phyloP scores from a whole-genome alignment of 2,329 filamentous ascomycete species.

The Trichoderma asperellum region DNA sequence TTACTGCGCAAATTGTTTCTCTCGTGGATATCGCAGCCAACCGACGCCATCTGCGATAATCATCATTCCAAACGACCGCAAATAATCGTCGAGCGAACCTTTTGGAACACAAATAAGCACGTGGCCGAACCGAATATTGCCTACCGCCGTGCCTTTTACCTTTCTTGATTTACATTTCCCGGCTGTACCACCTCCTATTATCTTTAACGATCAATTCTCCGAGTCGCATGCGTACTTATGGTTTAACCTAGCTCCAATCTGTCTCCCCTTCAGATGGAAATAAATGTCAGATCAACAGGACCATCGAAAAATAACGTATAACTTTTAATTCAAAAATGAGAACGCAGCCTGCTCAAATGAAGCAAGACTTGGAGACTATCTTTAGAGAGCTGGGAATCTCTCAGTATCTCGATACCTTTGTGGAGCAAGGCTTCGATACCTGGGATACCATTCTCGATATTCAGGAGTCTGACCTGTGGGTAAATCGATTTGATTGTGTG shows the following conservation, averaged over 20 bases:
- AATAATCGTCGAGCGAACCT: not conserved
- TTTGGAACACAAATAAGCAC: not conserved
- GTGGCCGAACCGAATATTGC: not conserved
- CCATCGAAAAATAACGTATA: conserved; percentile 5
- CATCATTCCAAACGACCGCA: not conserved
- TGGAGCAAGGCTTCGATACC: conserved; percentile 81
- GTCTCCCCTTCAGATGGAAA: conserved; percentile 4
- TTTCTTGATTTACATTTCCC: not conserved
- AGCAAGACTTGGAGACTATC: conserved; percentile 64
- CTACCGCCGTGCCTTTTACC: not conserved
- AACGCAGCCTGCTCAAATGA: conserved; percentile 44
- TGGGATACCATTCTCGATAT: conserved; percentile 86
- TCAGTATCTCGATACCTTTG: conserved; percentile 74
- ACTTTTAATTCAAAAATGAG: not conserved
- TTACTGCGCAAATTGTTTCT: not conserved
- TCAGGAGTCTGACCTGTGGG: conserved; percentile 80
- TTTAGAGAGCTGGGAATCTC: conserved; percentile 77
- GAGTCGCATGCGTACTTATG: not conserved
- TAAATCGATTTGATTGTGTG: conserved; percentile 30
- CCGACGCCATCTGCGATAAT: not conserved
- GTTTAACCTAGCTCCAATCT: not conserved
- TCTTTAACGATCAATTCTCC: not conserved
- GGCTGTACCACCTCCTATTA: not conserved
- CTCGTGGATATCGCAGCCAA: not conserved
- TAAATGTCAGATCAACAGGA: conserved; percentile 29